Percentiles rank a stretch among this genome's conserved stretches.
Evolutionary conservation across 2,329 filamentous ascomycete species (phyloP).

Genomic region (Corinectria fuckeliana): DNA sequence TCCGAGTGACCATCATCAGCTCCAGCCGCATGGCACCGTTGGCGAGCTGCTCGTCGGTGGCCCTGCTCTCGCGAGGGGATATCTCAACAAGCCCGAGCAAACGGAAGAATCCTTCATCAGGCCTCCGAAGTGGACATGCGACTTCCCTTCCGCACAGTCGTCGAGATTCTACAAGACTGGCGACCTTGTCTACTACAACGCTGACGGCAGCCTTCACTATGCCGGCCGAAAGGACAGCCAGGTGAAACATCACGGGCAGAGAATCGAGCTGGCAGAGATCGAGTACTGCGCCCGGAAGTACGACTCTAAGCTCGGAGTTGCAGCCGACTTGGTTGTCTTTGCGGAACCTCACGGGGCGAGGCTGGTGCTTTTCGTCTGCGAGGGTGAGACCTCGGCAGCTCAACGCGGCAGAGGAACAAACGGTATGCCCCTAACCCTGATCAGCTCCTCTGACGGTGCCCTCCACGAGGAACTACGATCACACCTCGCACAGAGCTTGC

Average conservation of each 20-base stretch:
- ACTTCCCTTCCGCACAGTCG: background rate
- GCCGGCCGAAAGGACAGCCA: constrained; percentile 60
- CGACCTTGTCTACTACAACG: constrained; percentile 33
- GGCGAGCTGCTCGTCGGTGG: constrained; percentile 56
- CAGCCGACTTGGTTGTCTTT: background rate
- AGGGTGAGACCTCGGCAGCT: background rate
- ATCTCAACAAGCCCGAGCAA: constrained; percentile 24
- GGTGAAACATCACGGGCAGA: constrained; percentile 62
- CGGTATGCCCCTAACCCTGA: background rate
- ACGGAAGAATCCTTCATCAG: background rate
- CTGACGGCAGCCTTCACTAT: constrained; percentile 45
- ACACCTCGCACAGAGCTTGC: background rate
- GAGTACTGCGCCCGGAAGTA: background rate
- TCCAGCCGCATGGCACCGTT: constrained; percentile 31
- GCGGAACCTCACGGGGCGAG: background rate
- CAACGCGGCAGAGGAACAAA: background rate
- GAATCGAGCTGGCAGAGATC: constrained; percentile 50
- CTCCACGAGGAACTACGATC: background rate
- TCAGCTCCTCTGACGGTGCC: background rate
- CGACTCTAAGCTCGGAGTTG: background rate
- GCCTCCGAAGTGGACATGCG: background rate
- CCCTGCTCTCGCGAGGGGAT: constrained; percentile 58
- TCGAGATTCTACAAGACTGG: constrained; percentile 16
- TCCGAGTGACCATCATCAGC: constrained; percentile 11
- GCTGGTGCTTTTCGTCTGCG: background rate